Base-by-base conservation (phyloP, 2,329 filamentous ascomycete genomes). In the Periconia sp. region DNA sequence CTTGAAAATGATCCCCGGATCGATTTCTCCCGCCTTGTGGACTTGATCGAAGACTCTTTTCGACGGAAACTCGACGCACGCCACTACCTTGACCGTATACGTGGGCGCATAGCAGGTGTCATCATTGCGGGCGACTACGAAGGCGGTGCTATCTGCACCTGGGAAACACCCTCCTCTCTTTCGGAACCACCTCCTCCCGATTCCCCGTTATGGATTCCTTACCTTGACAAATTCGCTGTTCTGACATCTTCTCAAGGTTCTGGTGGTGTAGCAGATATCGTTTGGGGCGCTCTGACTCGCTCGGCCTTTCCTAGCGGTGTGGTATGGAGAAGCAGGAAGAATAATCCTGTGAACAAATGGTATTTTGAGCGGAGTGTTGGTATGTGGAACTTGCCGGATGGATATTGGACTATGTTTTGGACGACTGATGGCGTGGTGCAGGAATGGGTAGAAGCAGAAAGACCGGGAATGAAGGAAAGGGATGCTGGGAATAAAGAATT, bases 391-490 rank as follows among this genome's bases (percentile, higher is more conserved):
- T 73, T 99, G 25, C 78, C 81, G 1, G 84, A 82, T n/a, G 88
- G 82, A 32, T 86, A 92, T 56, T 99, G 94, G 94, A 90, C 91
- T 3, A 96, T 97, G 91, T 99, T 99, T 64, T 99, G 94, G 92
- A 99, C 94, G 2, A 94, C 88, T 1, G 78, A 82, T 1, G 83
- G 85, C 13, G 61, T 72, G 5, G 69, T 65, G 21, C 73, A 70
- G 48, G 56, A 80, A 0, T 83, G 85, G 33, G 76, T 86, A 37
- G 74, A 83, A 72, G 81, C 33, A 77, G 77, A 40, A 65, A 60
- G 33, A 45, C 52, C 43, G 52, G 56, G 41, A 59, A 48, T 52
- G 46, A 77, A 0, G 81, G 83, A 29, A 41, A 17, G 28, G 31
- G 26, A 33, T 31, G 11, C 8, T 76, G 86, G 42, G 73, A 30